phyloP scores from a whole-genome alignment of 805 yeast species.

The Suhomyces sp. region DNA sequence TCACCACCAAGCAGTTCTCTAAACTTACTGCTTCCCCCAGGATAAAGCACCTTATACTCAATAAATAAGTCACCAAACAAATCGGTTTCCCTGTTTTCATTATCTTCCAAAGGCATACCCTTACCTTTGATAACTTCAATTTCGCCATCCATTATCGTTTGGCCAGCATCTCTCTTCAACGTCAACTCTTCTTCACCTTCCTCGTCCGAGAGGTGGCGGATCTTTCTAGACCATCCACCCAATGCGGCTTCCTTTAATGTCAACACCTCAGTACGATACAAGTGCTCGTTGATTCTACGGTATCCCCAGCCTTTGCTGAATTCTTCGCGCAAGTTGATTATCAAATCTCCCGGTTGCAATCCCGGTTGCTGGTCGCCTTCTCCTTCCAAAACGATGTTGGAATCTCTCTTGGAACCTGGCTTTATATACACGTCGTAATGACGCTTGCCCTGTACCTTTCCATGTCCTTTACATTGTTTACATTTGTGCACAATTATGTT shows the following conservation, averaged over 20 bases:
- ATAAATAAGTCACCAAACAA: slow-evolving; percentile 27
- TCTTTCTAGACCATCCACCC: slow-evolving; percentile 78
- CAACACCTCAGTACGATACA: slow-evolving; percentile 80
- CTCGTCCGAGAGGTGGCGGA: slow-evolving; percentile 64
- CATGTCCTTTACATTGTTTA: slow-evolving; percentile 64
- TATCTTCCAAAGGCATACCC: slow-evolving; percentile 76
- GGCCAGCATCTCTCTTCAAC: slow-evolving; percentile 50
- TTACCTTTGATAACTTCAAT: slow-evolving; percentile 66
- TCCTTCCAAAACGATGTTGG: slow-evolving; percentile 58
- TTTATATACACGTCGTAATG: slow-evolving; percentile 58
- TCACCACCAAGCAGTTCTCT: slow-evolving; percentile 4
- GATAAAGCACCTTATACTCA: slow-evolving; percentile 44
- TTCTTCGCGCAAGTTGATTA: slow-evolving; percentile 59
- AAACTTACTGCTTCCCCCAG: slow-evolving; percentile 13
- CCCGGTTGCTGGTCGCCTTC: slow-evolving; percentile 87
- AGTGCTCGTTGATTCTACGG: slow-evolving; percentile 68
- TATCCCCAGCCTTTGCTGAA: slow-evolving; percentile 68
- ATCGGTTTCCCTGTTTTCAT: slow-evolving; percentile 30
- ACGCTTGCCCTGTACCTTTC: slow-evolving; percentile 56
- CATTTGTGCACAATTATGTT: slow-evolving; percentile 62
- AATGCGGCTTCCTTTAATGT: slow-evolving; percentile 64
- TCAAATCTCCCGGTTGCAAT: slow-evolving; percentile 74
- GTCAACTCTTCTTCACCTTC: slow-evolving; percentile 37
- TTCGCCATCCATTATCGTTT: slow-evolving; percentile 60
- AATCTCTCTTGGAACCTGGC: slow-evolving; percentile 68